Conservation (phyloP, 1,139 yeast species). For the Pneumocystis canis region DNA sequence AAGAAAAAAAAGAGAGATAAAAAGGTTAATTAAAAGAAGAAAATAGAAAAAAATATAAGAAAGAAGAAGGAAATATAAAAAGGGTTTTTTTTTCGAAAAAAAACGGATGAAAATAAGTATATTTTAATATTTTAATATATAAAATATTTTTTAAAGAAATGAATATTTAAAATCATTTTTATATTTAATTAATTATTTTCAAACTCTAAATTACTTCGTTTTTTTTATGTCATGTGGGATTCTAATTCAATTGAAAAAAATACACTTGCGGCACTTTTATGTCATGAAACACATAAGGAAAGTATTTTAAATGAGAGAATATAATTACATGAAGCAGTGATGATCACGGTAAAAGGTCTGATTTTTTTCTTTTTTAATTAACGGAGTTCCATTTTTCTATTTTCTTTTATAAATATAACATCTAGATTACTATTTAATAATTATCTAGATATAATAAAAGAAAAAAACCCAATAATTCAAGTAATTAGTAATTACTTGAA, state of each 20-base stretch:
- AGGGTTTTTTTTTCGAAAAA: not conserved
- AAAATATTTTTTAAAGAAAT: too few species aligned
- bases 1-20: not conserved
- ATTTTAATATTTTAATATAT: too few species aligned
- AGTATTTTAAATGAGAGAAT: not conserved
- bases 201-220: too few species aligned
- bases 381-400: not conserved
- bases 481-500: too few species aligned
- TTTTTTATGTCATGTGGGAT: not conserved
- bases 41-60: too few species aligned
- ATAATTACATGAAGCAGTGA: not conserved
- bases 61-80: not conserved
- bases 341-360: not conserved
- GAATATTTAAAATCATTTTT: too few species aligned
- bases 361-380: not conserved
- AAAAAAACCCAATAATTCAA: too few species aligned
- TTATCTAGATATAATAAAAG: too few species aligned
- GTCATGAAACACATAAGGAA: not conserved
- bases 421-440: too few species aligned
- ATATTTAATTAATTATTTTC: too few species aligned
- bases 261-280: not conserved
- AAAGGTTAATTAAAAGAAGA: not conserved
- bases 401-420: too few species aligned
- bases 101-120: not conserved
- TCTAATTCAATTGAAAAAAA: not conserved